These are phyloP conservation scores for Phytopythium oedochilum DNA, from an alignment of 352 stramenopile species.

Conservation along the genomic window DNA sequence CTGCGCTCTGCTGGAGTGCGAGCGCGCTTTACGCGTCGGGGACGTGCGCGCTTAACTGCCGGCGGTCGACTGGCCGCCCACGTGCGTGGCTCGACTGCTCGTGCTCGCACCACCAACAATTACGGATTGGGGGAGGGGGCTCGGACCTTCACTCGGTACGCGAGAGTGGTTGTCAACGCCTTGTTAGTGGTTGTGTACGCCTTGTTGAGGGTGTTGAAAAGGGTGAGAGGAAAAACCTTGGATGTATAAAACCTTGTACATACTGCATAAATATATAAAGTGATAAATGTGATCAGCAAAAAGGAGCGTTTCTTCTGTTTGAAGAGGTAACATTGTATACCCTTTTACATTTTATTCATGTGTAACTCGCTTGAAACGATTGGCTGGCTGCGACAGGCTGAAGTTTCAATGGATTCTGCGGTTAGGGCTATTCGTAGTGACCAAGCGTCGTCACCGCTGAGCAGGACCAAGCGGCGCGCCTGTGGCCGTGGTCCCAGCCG, in stretches of 20 bases:
- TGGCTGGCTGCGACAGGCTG: constrained; percentile 1
- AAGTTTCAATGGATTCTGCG: too few species aligned
- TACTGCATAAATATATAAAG: not conserved
- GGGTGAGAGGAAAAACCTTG: not conserved
- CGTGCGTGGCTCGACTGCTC: not conserved
- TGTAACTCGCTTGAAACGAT: not conserved
- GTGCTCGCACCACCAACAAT: constrained; percentile 1
- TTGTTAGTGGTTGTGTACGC: too few species aligned
- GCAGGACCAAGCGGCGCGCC: too few species aligned
- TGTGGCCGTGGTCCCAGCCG: too few species aligned
- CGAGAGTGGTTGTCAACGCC: not conserved
- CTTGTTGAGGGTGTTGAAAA: not conserved
- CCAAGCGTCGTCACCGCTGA: too few species aligned
- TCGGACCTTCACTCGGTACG: not conserved
- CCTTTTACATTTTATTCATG: not conserved
- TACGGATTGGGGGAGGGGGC: not conserved
- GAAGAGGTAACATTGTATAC: not conserved
- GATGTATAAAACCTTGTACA: not conserved
- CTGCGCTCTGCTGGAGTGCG: too few species aligned
- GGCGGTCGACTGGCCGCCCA: too few species aligned
- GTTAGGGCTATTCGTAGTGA: too few species aligned
- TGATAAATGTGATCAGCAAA: too few species aligned
- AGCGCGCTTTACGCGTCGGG: too few species aligned
- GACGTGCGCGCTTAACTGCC: too few species aligned
- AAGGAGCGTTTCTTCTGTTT: too few species aligned